Evolutionary conservation across 441 rosid genomes (phyloP).

Genomic region (Geranium incanum): DNA sequence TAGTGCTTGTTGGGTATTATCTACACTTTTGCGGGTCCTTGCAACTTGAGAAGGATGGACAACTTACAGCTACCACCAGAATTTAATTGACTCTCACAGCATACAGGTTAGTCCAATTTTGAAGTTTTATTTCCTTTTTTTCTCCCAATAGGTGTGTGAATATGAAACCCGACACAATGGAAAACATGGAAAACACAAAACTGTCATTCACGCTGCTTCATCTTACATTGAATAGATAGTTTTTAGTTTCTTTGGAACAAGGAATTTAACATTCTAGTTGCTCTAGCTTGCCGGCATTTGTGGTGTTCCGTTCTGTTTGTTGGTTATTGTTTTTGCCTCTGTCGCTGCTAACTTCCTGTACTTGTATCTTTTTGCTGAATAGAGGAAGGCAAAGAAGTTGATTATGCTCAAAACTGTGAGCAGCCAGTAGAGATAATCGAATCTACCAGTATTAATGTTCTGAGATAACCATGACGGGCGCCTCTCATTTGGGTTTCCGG

Average conservation of each 20-base stretch:
- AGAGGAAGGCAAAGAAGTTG: conserved; percentile 60
- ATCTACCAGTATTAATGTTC: conserved; percentile 70
- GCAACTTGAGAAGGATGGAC: neutral
- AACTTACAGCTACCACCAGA: conserved; percentile 1
- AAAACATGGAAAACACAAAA: neutral
- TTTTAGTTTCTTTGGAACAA: neutral
- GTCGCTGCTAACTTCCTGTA: conserved; percentile 52
- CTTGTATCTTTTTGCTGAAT: conserved; percentile 53
- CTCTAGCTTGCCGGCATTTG: neutral
- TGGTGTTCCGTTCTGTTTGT: conserved; percentile 18
- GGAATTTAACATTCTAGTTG: neutral
- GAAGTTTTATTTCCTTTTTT: neutral
- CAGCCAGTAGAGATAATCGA: conserved; percentile 76
- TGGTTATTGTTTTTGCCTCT: conserved; percentile 4
- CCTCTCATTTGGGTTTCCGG: conserved; percentile 34
- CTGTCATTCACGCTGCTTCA: neutral
- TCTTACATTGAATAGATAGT: neutral
- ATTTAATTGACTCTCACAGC: neutral
- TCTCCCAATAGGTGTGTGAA: neutral
- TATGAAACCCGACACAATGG: neutral
- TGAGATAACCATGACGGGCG: conserved; percentile 67
- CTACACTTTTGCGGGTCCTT: neutral
- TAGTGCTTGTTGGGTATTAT: neutral
- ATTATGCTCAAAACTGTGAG: conserved; percentile 52
- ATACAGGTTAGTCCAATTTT: neutral